phyloP scores from a whole-genome alignment of 2,329 filamentous ascomycete species.

The Capronia americana region DNA sequence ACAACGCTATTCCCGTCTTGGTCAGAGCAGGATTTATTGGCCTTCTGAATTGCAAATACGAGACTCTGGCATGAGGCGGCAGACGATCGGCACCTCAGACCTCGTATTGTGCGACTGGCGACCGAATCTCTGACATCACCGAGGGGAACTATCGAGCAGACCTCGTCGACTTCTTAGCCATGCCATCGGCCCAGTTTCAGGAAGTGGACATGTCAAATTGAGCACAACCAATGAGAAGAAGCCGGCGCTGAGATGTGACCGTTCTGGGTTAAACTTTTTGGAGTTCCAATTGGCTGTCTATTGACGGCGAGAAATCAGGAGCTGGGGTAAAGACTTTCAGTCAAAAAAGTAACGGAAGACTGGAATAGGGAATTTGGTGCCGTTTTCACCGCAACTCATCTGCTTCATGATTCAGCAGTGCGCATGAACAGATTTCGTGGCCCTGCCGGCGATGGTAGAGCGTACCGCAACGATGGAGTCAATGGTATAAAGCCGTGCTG shows the following conservation, averaged over 20 bases:
- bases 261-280: slow-evolving; percentile 17
- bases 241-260: neutral
- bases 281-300: slow-evolving; percentile 8
- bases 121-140: neutral
- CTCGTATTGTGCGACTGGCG: neutral
- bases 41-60: neutral
- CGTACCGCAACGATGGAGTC: neutral
- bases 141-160: neutral
- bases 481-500: neutral
- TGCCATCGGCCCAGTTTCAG: neutral
- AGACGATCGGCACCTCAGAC: neutral
- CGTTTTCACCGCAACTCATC: neutral
- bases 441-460: neutral
- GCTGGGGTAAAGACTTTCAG: neutral
- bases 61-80: neutral
- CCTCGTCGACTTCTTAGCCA: neutral
- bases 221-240: neutral
- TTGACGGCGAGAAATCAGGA: neutral
- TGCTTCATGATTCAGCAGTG: neutral
- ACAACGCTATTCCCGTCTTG: neutral
- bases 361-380: neutral
- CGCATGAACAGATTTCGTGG: neutral
- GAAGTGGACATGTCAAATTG: neutral
- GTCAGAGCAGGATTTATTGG: neutral
- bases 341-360: neutral